These are phyloP conservation scores for Umbelopsis vinacea DNA, from an alignment of 192 early-diverging fungal species.

Conservation along the genomic window DNA sequence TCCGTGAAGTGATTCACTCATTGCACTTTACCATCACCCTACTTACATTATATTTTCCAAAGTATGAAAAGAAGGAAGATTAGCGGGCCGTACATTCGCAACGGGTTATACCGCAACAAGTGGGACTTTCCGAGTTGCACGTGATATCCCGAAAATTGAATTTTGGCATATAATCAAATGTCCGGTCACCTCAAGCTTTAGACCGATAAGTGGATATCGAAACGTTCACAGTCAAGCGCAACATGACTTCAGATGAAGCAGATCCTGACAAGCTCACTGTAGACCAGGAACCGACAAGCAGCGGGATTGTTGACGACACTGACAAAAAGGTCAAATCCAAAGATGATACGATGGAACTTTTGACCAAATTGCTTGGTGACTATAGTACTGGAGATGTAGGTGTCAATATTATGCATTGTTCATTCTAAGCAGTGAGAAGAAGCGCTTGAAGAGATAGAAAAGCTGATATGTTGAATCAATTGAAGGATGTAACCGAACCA, in stretches of 20 bases:
- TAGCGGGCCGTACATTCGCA: not conserved
- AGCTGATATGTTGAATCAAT: not conserved
- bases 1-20: not conserved
- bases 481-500: not conserved
- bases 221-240: not conserved
- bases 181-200: not conserved
- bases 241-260: conserved; percentile 18
- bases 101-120: not conserved
- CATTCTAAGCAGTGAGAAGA: not conserved
- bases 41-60: conserved; percentile 23
- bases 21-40: not conserved
- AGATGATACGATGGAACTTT: not conserved
- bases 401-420: not conserved
- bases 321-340: not conserved
- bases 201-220: not conserved
- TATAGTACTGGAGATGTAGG: not conserved
- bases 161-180: not conserved
- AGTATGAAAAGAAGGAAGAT: conserved; percentile 23
- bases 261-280: not conserved
- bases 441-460: too few relatives aligned
- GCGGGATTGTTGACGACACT: not conserved
- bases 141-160: not conserved
- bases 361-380: not conserved
- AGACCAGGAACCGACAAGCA: not conserved
- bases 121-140: not conserved